Base-by-base conservation (phyloP, 2,329 filamentous ascomycete genomes). In the Pseudodiploospora longispora region DNA sequence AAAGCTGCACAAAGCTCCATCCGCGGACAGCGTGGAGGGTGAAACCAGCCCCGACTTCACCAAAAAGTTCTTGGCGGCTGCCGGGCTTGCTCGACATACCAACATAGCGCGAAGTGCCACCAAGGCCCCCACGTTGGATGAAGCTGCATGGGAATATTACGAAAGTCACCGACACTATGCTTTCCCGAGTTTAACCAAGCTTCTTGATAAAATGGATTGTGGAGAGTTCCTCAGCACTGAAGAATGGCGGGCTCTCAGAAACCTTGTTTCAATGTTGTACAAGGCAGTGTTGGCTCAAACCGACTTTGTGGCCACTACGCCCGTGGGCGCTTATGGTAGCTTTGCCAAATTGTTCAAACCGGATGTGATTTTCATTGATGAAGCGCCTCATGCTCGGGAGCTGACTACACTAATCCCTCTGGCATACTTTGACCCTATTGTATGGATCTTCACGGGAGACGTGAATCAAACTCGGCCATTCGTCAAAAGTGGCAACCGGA, bases 311-410 rank as follows among this genome's bases (percentile, higher is more conserved):
- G 68, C 69, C 0, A 70, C 70, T 0, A 72, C 70, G 1, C 70
- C 70, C 0, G 69, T 71, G 1, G 67, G 69, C 3, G 64, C 67
- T 0, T 62, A 58, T 4, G 61, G 62, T 0, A 51, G 55, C 0
- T 68, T 72, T 31, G 51, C 59, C 0, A 59, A 56, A 2, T 55
- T 88, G 6, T 87, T 89, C 30, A 83, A 85, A 50, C 87, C 88
- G 0, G 85, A 93, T 53, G 82, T 95, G 50, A 79, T 93, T 1
- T 90, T 95, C 57, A 86, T 94, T 50, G 88, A 90, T 36, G 87
- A 94, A 59, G 66, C 68, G 0, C 66, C 69, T 0, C 70, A 74
- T 37, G 67, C 68, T 0, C 55, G 70, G 10, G 70, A 74, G 49
- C 54, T 72, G 0, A 71, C 70, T 0, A 67, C 65, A 0, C 51